Base-by-base conservation (phyloP, 2,329 filamentous ascomycete genomes). In the Fusarium austroafricanum region DNA sequence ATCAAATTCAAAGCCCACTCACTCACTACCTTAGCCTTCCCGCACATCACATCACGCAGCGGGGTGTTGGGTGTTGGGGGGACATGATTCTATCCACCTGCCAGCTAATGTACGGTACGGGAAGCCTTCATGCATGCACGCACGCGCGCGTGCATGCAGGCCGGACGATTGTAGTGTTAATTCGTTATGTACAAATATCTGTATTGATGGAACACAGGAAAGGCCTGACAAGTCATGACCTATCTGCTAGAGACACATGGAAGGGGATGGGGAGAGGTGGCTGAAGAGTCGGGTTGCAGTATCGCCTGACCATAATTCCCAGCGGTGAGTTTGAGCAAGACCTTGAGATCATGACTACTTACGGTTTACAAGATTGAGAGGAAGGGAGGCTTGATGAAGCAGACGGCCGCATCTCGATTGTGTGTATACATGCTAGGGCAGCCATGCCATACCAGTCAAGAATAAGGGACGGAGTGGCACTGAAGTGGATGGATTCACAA, bases 1-100 rank as follows among this genome's bases (percentile, higher is more conserved):
- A 55, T 66, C 53, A 57, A 62, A 60, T 65, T 67, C 56, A 68
- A 51, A 67, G 60, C 71, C 55, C 47, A 55, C 64, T 75, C 75
- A 73, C 73, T 76, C 75, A 76, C 74, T 43, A 4, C 4, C 21
- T 23, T 23, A 23, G 21, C 21, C 74, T 75, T 76, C 75, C 75
- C 75, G 75, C 66, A 64, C 67, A 70, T 64, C 65, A 62, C 66
- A 70, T 65, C 73, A 73, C 56, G 71, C 70, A 72, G 68, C 60
- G 65, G 56, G 71, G 69, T 62, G 21, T 23, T 23, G 4, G 21
- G 21, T n/a, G n/a, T n/a, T n/a, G 21, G 57, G 62, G 65, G 55
- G 50, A 62, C 63, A 56, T 64, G 49, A 68, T 73, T 68, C 47
- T 64, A 71, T 64, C 69, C 72, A 73, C 67, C 69, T 68, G 60